phyloP scores from a whole-genome alignment of 163 green algal genomes.

The Volvox carteri region DNA sequence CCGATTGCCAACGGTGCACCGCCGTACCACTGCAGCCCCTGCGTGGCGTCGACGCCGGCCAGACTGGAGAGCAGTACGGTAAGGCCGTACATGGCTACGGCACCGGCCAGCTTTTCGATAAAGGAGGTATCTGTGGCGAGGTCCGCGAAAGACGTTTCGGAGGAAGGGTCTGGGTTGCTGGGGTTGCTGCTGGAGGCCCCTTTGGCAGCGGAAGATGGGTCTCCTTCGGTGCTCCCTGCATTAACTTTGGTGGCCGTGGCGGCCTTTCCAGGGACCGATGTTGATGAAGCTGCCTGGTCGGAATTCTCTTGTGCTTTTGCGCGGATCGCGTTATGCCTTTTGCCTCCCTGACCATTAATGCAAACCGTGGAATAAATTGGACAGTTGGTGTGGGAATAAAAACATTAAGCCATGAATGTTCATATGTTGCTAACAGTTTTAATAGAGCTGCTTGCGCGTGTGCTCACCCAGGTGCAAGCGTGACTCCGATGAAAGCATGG shows the following conservation, averaged over 20 bases:
- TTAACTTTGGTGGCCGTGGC: neutral
- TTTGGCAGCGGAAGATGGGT: neutral
- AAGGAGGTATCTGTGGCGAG: neutral
- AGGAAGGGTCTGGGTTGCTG: neutral
- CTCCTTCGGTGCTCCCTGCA: neutral
- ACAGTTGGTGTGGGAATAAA: too few relatives aligned
- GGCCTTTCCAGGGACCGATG: neutral
- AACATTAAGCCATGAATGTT: too few relatives aligned
- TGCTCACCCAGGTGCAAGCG: neutral
- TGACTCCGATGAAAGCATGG: neutral
- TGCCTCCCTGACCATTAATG: neutral
- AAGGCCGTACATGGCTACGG: conserved; percentile 25
- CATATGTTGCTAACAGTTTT: too few relatives aligned
- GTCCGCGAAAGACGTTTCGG: neutral
- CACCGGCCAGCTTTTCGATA: conserved; percentile 28
- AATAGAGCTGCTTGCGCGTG: too few relatives aligned
- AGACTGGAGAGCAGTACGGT: neutral
- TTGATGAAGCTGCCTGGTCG: neutral
- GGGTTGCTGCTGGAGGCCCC: neutral
- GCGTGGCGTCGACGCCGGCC: conserved; percentile 8
- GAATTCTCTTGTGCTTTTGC: neutral
- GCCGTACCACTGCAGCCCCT: neutral
- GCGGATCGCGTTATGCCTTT: neutral
- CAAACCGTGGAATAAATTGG: too few relatives aligned
- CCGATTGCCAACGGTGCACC: conserved; percentile 22